Base-by-base conservation (phyloP, 495 filamentous ascomycete genomes). In the Talaromyces trachyspermus region DNA sequence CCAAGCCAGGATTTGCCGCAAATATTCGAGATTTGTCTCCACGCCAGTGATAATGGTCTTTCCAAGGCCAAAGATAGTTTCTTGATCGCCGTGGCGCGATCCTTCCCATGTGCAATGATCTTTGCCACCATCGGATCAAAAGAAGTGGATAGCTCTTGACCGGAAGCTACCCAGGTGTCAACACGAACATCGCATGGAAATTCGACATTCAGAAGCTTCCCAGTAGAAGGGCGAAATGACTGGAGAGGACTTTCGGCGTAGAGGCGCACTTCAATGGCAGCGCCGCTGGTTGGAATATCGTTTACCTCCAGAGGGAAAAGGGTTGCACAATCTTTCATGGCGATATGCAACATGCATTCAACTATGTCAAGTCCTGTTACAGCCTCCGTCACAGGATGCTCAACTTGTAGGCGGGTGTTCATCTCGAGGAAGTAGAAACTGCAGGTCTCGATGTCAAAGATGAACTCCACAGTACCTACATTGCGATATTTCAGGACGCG, bases 101-200 rank as follows among this genome's bases (percentile, higher is more conserved):
- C 79, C 10, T 75, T 75, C 10, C 83, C 89, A 38, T 77, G 76
- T 8, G 94, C 88, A 38, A 95, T 91, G 42, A 95, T 75, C 64
- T 95, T 95, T 26, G 89, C 85, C 49, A 95, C 91, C 89, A 95
- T 95, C 2, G 89, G 86, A 57, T 95, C 89, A 60, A 95, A 95
- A 35, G 88, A 78, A 20, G 87, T 84, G 0, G 87, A 89, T 0
- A 95, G 77, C 45, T 84, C 80, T 51, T 92, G 86, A 18, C 89
- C 89, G 44, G 83, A 69, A 10, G 84, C 70, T 55, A 95, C 90
- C 0, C 88, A 89, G 6, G 87, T 83, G 54, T 95, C 89, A 51
- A 95, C 84, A 11, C 89, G 78, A 27, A 95, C 72, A 48, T 79
- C 81, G 5, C 71, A 70, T 1, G 66, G 53, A 10, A 63, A 58